Percentiles rank a stretch among this genome's conserved stretches.
These are phyloP conservation scores for Otatea glauca DNA, from an alignment of 176 grass and related monocot species.

Conservation along the genomic window DNA sequence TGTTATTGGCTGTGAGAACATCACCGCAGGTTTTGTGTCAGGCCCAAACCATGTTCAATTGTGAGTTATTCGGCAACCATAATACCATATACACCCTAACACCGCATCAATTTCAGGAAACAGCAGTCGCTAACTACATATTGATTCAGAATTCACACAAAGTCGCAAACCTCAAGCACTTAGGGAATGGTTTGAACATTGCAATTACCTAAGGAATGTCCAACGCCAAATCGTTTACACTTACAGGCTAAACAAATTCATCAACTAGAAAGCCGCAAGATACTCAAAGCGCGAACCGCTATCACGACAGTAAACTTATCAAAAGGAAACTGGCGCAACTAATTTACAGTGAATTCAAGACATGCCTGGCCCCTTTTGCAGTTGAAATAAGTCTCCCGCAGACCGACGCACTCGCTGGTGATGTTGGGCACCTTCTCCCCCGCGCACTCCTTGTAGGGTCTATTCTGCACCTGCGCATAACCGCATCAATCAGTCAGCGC, in stretches of 20 bases:
- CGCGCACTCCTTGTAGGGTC: slow-evolving; percentile 86
- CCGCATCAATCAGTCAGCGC: background rate
- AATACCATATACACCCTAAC: slow-evolving; percentile 4
- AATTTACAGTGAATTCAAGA: slow-evolving; percentile 3
- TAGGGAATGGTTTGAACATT: background rate
- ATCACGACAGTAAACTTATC: background rate
- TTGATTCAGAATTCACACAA: background rate
- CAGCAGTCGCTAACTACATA: background rate
- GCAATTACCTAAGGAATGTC: background rate
- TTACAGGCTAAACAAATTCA: background rate
- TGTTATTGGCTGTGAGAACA: background rate
- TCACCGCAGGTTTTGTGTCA: background rate
- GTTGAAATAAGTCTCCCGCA: slow-evolving; percentile 98
- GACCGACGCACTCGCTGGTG: slow-evolving; percentile 82
- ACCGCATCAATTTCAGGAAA: background rate
- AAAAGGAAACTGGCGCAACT: background rate
- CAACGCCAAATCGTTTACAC: background rate
- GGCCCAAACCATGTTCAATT: background rate
- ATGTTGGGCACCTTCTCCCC: slow-evolving; percentile 95
- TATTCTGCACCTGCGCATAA: slow-evolving; percentile 71
- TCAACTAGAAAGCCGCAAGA: background rate
- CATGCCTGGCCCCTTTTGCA: slow-evolving; percentile 96
- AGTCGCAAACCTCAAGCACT: background rate
- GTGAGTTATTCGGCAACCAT: background rate
- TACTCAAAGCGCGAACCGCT: background rate